Percentiles rank a stretch among this genome's conserved stretches.
These are phyloP conservation scores for Corymbia maculata DNA, from an alignment of 345 rosid species.

Conservation along the genomic window DNA sequence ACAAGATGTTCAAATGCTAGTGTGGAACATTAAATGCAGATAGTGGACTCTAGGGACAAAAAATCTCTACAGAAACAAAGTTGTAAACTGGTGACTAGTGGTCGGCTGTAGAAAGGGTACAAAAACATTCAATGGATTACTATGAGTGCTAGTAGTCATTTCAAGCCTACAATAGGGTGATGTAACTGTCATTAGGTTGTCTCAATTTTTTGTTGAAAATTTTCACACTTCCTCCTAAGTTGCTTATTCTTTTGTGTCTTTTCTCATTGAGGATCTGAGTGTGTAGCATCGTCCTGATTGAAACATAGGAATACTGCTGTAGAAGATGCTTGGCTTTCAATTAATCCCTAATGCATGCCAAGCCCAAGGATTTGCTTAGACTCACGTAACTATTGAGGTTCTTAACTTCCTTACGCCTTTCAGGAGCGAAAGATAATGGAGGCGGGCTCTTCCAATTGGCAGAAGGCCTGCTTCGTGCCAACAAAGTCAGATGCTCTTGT, in stretches of 20 bases:
- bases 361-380: background rate
- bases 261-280: background rate
- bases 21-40: background rate
- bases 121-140: background rate
- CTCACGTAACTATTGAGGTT: no score
- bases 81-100: background rate
- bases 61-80: background rate
- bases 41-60: background rate
- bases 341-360: background rate
- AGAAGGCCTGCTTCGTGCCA: conserved; percentile 72
- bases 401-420: background rate
- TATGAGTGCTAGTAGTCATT: background rate
- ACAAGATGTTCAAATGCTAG: background rate
- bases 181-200: background rate
- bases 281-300: background rate
- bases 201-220: background rate
- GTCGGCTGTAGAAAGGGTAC: background rate
- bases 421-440: conserved; percentile 83
- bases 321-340: background rate
- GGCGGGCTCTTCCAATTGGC: conserved; percentile 69
- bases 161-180: background rate
- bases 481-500: conserved; percentile 70
- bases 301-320: background rate
- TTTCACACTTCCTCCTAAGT: background rate
- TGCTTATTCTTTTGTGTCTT: background rate